phyloP scores from a whole-genome alignment of 306 rosid genomes.

The Castanopsis chinensis region DNA sequence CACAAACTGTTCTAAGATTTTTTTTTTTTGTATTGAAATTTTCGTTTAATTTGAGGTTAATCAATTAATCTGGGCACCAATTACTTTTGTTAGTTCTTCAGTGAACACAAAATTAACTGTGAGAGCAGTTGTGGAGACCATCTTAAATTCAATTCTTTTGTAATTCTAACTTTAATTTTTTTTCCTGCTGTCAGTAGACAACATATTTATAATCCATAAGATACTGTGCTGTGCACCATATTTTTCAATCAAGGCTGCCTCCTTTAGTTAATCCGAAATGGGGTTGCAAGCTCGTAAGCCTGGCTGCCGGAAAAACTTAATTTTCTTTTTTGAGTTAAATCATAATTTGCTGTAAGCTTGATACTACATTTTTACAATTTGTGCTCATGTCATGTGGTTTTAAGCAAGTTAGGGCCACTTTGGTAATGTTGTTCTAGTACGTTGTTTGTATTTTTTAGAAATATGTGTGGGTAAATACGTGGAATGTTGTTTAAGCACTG shows the following conservation, averaged over 20 bases:
- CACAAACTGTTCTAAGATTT: slow-evolving; percentile 1
- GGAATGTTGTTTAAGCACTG: no score
- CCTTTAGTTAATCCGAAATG: not conserved
- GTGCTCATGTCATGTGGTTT: no score
- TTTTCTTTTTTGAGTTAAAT: not conserved
- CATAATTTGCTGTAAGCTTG: not conserved
- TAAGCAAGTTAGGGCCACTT: no score
- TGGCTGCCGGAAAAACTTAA: not conserved
- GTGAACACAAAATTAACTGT: not conserved
- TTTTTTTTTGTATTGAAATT: not conserved
- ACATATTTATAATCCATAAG: no score
- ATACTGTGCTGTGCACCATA: no score
- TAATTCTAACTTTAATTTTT: not conserved
- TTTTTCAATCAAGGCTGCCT: not conserved
- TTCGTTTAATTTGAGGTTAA: no score
- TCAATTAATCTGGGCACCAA: no score
- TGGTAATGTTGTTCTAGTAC: no score
- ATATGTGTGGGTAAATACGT: no score
- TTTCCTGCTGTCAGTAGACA: no score
- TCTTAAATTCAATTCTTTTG: not conserved
- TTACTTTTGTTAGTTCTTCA: not conserved
- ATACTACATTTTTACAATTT: no score
- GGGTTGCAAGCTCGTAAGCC: not conserved
- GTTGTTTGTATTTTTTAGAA: no score
- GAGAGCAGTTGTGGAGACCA: not conserved